Conservation (phyloP, 2,329 filamentous ascomycete genomes). For the Monilinia fructicola region DNA sequence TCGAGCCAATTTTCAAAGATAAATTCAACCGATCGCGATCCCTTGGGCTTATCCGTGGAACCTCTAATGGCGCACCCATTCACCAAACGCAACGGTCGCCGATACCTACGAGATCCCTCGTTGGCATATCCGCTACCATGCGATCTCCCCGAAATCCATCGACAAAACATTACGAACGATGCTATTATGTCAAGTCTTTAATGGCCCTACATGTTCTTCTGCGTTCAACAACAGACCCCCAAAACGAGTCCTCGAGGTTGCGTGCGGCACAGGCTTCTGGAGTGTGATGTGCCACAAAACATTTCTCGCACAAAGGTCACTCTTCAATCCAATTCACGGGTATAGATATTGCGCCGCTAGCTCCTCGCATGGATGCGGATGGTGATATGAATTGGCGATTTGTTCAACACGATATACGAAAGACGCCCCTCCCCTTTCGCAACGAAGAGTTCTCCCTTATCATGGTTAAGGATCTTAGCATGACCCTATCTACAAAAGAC, state of each 20-base stretch:
- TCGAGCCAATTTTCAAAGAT: slow-evolving; percentile 38
- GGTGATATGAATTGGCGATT: slow-evolving; percentile 86
- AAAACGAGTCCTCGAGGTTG: slow-evolving; percentile 77
- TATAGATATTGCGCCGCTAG: slow-evolving; percentile 74
- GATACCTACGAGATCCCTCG: slow-evolving; percentile 73
- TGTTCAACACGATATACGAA: slow-evolving; percentile 80
- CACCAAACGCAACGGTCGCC: slow-evolving; percentile 72
- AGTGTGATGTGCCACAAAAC: slow-evolving; percentile 83
- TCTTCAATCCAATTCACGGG: slow-evolving; percentile 75
- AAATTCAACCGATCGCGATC: slow-evolving; percentile 32
- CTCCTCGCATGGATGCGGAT: slow-evolving; percentile 58
- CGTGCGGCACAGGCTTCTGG: slow-evolving; percentile 88
- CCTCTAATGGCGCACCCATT: slow-evolving; percentile 52
- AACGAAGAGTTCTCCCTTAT: slow-evolving; percentile 83
- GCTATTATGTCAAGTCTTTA: slow-evolving; percentile 77
- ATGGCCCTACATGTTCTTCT: slow-evolving; percentile 74
- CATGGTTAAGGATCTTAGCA: slow-evolving; percentile 80
- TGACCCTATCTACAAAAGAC: slow-evolving; percentile 58
- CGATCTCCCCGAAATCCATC: slow-evolving; percentile 82
- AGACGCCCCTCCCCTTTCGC: slow-evolving; percentile 72
- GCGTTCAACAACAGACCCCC: slow-evolving; percentile 66
- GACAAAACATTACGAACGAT: slow-evolving; percentile 81
- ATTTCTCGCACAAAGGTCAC: slow-evolving; percentile 68
- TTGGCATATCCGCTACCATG: slow-evolving; percentile 82
- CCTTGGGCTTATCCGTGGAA: slow-evolving; percentile 27